Evolutionary conservation across 371 early-diverging fungal genomes (phyloP).

Genomic region (Syncephalis plumigaleata): DNA sequence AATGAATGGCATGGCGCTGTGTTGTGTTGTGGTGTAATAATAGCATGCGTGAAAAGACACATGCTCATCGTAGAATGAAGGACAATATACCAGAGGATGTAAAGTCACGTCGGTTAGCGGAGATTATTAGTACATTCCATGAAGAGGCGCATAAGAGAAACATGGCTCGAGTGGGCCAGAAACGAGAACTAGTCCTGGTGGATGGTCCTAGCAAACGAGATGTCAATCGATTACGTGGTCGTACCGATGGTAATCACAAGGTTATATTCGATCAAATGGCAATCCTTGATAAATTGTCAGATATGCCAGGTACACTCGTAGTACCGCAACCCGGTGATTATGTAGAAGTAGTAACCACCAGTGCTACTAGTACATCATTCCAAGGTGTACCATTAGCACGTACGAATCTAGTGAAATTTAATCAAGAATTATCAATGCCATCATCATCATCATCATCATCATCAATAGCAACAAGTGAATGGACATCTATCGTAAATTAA

Average conservation of each 20-base stretch:
- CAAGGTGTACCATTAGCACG: too few relatives aligned
- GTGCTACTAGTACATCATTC: slow-evolving; percentile 7
- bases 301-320: neutral
- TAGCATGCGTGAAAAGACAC: slow-evolving; percentile 58
- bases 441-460: too few relatives aligned
- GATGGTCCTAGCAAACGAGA: slow-evolving; percentile 29
- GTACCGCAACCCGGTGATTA: slow-evolving; percentile 15
- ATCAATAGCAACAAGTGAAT: too few relatives aligned
- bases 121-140: slow-evolving; percentile 50
- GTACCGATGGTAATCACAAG: slow-evolving; percentile 37
- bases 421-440: too few relatives aligned
- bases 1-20: too few relatives aligned
- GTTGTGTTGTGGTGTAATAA: neutral
- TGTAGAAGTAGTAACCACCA: slow-evolving; percentile 14
- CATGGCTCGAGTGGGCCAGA: slow-evolving; percentile 24
- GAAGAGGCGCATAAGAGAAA: slow-evolving; percentile 29
- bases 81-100: slow-evolving; percentile 47
- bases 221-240: slow-evolving; percentile 20
- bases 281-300: slow-evolving; percentile 1
- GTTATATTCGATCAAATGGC: slow-evolving; percentile 19
- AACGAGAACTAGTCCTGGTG: slow-evolving; percentile 36
- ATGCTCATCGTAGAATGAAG: slow-evolving; percentile 43
- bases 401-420: too few relatives aligned
- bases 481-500: too few relatives aligned
- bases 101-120: slow-evolving; percentile 37